These are phyloP conservation scores for Stephania cephalantha DNA, from an alignment of 164 flowering plant species.

Conservation along the genomic window DNA sequence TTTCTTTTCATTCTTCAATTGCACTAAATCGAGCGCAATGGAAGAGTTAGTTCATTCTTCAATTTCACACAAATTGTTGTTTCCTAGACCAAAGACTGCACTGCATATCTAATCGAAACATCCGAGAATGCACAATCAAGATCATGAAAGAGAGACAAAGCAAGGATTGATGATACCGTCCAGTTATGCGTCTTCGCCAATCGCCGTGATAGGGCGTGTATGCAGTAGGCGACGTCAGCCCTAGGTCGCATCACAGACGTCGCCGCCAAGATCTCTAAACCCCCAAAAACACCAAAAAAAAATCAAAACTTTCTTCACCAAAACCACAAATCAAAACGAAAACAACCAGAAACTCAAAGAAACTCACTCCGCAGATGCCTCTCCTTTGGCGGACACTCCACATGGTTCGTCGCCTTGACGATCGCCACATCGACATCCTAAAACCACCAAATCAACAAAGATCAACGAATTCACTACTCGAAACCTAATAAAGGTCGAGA, in stretches of 20 bases:
- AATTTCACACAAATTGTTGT: no score
- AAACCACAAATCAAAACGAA: slow-evolving; percentile 5
- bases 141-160: slow-evolving; percentile 1
- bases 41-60: no score
- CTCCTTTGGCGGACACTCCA: slow-evolving; percentile 92
- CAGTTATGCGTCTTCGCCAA: slow-evolving; percentile 90
- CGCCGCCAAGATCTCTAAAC: slow-evolving; percentile 66
- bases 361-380: slow-evolving; percentile 81
- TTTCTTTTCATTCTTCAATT: background rate
- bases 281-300: background rate
- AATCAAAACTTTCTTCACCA: slow-evolving; percentile 1
- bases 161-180: slow-evolving; percentile 52
- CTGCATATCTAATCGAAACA: background rate
- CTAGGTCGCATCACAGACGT: slow-evolving; percentile 84
- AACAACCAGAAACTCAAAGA: background rate
- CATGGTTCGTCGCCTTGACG: slow-evolving; percentile 96
- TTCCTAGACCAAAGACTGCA: background rate
- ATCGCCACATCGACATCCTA: slow-evolving; percentile 97
- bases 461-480: background rate
- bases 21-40: no score
- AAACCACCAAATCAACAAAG: background rate
- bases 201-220: slow-evolving; percentile 74
- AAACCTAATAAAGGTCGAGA: background rate
- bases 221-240: slow-evolving; percentile 92
- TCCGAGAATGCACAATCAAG: background rate